phyloP scores from a whole-genome alignment of 2,329 filamentous ascomycete genomes.

The Emericellopsis atlantica region DNA sequence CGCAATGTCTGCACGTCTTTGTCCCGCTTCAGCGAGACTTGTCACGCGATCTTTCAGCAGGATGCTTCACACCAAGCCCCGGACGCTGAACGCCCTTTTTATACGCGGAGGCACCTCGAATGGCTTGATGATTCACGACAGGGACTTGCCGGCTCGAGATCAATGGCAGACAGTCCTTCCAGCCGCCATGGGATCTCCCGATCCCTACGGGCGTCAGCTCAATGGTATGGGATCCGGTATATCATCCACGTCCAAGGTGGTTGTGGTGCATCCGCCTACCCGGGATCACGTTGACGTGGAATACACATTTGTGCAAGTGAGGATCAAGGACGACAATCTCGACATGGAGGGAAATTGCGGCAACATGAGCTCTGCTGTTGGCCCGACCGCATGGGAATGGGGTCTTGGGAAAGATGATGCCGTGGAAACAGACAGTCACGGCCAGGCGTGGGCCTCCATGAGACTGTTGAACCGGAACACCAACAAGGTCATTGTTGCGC shows the following conservation, averaged over 20 bases:
- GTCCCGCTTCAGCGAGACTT: too few species aligned
- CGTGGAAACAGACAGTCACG: conserved; percentile 9
- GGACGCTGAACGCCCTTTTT: too few species aligned
- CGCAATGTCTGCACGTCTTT: too few species aligned
- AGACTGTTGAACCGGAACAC: conserved; percentile 63
- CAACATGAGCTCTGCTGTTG: conserved; percentile 59
- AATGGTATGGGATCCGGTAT: conserved; percentile 56
- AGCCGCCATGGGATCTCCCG: conserved; percentile 47
- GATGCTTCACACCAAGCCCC: too few species aligned
- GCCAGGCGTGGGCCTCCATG: conserved; percentile 29
- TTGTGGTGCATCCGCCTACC: conserved; percentile 36
- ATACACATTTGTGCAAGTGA: conserved; percentile 60
- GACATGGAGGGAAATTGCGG: conserved; percentile 63
- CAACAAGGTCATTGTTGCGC: conserved; percentile 40
- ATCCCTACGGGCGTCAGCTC: conserved; percentile 53
- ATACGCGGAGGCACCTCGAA: conserved; percentile 55
- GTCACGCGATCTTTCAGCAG: too few species aligned
- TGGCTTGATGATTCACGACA: conserved; percentile 38
- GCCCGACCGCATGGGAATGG: conserved; percentile 31
- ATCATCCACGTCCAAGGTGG: conserved; percentile 55
- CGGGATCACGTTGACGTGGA: conserved; percentile 42
- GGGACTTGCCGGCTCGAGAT: conserved; percentile 19
- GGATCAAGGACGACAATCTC: conserved; percentile 45
- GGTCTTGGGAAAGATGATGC: conserved; percentile 9
- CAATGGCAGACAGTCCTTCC: conserved; percentile 37